Evolutionary conservation across 257 asterid species (phyloP).

Genomic region (Anisodus acutangulus): DNA sequence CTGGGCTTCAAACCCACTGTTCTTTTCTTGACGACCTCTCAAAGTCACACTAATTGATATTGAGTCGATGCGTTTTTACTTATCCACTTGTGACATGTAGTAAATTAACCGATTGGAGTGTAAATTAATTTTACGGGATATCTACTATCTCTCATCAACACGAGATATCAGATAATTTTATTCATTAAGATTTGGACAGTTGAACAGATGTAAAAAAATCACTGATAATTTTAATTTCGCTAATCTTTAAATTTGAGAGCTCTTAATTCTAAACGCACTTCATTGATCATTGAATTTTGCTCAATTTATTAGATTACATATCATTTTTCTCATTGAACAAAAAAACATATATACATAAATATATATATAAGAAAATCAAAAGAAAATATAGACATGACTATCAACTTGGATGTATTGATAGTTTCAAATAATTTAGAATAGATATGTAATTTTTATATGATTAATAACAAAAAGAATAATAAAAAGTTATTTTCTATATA

Average conservation of each 20-base stretch:
- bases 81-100: not conserved
- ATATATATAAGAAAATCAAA: too few species aligned
- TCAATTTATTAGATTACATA: not conserved
- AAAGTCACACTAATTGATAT: not conserved
- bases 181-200: not conserved
- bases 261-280: not conserved
- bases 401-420: not conserved
- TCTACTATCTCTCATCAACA: not conserved
- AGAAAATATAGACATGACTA: not conserved
- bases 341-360: too few species aligned
- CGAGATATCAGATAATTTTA: not conserved
- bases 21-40: not conserved
- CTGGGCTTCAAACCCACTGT: not conserved
- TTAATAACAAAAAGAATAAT: too few species aligned
- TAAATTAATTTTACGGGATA: not conserved
- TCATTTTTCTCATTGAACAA: too few species aligned
- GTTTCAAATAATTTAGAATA: too few species aligned
- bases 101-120: not conserved
- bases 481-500: too few species aligned
- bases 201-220: not conserved
- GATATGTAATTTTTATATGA: too few species aligned
- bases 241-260: not conserved
- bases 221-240: not conserved
- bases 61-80: not conserved
- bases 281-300: not conserved